Base-by-base conservation (phyloP, 2,329 filamentous ascomycete genomes). In the Lecanoromycetidae sp. region DNA sequence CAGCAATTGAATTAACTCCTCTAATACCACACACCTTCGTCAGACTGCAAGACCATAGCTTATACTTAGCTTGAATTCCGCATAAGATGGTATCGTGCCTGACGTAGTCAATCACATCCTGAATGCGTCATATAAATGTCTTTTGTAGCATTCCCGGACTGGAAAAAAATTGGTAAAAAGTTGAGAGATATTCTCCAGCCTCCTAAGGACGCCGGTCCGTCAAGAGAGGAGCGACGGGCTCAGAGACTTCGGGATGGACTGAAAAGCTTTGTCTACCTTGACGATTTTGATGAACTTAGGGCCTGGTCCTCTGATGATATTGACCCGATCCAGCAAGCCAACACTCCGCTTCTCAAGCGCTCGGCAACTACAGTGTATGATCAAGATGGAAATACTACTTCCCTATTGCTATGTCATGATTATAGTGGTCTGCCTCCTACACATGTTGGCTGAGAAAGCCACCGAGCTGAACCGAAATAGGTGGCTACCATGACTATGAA, bases 401-500 rank as follows among this genome's bases (percentile, higher is more conserved):
- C 63, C 66, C 42, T 65, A 65, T 49, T 63, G 61, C 40, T 50
- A 25, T 50, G 48, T 41, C 48, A 50, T 36, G 48, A 50, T 30
- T 50, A 50, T 22, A 34, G 27, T 13, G 40, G 30, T 33, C 19
- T 15, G 30, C 30, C 19, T 33, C 30, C 9, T 6, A 33, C 8
- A 33, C 30, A 17, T 17, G 19, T 7, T 33, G 9, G 30, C 19
- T 33, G 30, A 13, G n/a, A 8, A 15, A 15, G 12, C 9, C 19
- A 5, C 19, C 30, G 19, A 33, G 12, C 30, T 33, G 30, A 33
- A 33, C n/a, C 30, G 12, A 33, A 15, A 55, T 61, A 23, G 68
- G 68, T 4, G 67, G 66, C 38, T 70, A 70, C 52, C 67, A 69
- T 39, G 60, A 63, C 10, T 68, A 68, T 25, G 68, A 70, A 52